Base-by-base conservation (phyloP, 805 yeast genomes). In the Myxozyma neglecta region DNA sequence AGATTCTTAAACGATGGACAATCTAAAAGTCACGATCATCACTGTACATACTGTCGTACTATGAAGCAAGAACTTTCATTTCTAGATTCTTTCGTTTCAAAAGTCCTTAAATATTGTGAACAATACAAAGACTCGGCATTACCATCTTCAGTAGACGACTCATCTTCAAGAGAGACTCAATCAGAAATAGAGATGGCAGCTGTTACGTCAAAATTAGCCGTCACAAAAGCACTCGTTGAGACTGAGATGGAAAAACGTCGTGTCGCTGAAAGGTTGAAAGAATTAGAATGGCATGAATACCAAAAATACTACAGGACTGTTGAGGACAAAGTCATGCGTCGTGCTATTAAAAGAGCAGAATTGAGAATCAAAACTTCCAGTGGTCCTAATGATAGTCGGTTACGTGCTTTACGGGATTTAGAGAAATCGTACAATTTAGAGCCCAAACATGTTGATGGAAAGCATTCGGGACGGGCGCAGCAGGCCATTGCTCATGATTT, bases 151-250 rank as follows among this genome's bases (percentile, higher is more conserved):
- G 29, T 34, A 16, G 16, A 14, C 44, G 29, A 37, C 4, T 7
- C 18, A 18, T 8, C 44, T 10, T 14, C 35, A 10, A 1, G 16
- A 6, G 36, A 50, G 20, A 13, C 44, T 13, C 14, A 16, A 36
- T 18, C 34, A 20, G 35, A 36, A 50, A 35, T 18, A 20, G n/a
- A 8, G 6, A 18, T 20, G 37, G 55, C 46, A 6, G 36, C 35
- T 10, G 35, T 45, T 3, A 14, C 35, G n/a, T 24, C 46, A 18
- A 51, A 40, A 40, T 34, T 40, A 29, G 55, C 55, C 8, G 55
- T 51, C 34, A 51, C 55, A 8, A 51, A 40, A 51, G 55, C 55
- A 11, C 32, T 51, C 6, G 55, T 51, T 29, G 55, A 51, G 24
- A 24, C 32, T 6, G 46, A 51, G 11, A 39, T 51, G 55, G 55